A percentile compares a stretch with the other conserved stretches of the same genome.
phyloP scores from a whole-genome alignment of 139 green algal species.

The Penium margaritaceum region DNA sequence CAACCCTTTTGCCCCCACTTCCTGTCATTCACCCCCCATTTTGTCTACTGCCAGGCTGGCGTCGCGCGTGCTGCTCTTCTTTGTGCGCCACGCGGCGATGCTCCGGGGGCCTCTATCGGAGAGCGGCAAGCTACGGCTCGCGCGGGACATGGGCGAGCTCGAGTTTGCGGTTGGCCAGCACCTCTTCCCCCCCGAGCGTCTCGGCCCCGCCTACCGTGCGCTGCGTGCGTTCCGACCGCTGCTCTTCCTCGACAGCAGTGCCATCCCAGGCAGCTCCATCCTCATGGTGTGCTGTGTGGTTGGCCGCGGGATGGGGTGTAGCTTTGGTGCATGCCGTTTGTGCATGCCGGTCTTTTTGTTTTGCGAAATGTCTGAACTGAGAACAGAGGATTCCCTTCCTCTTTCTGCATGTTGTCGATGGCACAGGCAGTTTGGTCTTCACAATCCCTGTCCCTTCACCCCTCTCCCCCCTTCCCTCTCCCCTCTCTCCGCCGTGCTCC shows the following conservation, averaged over 20 bases:
- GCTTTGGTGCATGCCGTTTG: no score
- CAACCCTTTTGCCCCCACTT: not conserved
- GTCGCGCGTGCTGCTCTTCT: constrained; percentile 73
- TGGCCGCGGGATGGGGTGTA: not conserved
- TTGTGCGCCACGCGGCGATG: constrained; percentile 77
- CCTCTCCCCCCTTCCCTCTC: not conserved
- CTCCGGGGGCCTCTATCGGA: constrained; percentile 59
- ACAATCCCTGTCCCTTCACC: not conserved
- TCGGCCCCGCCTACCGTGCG: constrained; percentile 57
- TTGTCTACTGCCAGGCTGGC: constrained; percentile 52
- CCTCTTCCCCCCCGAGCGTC: constrained; percentile 63
- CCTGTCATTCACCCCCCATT: not conserved
- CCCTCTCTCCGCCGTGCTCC: not conserved
- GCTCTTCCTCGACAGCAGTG: constrained; percentile 53
- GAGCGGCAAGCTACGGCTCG: constrained; percentile 58
- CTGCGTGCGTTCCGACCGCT: constrained; percentile 66
- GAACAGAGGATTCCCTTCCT: not conserved
- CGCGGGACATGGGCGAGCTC: constrained; percentile 81
- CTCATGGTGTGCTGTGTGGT: constrained; percentile 27
- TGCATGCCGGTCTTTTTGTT: no score
- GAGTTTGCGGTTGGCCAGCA: constrained; percentile 63
- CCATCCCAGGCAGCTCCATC: constrained; percentile 41
- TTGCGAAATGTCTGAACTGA: not conserved
- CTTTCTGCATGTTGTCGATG: not conserved
- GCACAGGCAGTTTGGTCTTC: not conserved